phyloP scores from a whole-genome alignment of 2,329 filamentous ascomycete genomes.

The Metarhizium album region DNA sequence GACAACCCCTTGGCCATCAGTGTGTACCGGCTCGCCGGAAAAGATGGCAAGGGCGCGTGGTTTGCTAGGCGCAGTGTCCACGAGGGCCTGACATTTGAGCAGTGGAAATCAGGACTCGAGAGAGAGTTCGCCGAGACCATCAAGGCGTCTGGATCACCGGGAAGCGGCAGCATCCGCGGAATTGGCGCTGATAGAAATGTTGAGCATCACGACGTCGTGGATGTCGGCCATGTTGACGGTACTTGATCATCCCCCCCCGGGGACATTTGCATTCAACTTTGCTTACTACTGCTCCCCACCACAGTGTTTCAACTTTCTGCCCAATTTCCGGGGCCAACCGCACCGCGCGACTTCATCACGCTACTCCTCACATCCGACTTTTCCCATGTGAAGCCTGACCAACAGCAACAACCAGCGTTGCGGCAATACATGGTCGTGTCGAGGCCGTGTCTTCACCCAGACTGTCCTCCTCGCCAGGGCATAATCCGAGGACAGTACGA shows the following conservation, averaged over 20 bases:
- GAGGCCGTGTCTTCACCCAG: slow-evolving; percentile 68
- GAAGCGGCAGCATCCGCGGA: slow-evolving; percentile 67
- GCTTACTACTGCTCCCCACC: background rate
- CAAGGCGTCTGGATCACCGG: slow-evolving; percentile 56
- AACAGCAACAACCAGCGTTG: slow-evolving; percentile 14
- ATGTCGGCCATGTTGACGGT: slow-evolving; percentile 54
- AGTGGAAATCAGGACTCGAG: slow-evolving; percentile 67
- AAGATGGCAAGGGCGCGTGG: slow-evolving; percentile 80
- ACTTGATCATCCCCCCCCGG: background rate
- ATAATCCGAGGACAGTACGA: slow-evolving; percentile 82
- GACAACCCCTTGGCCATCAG: slow-evolving; percentile 68
- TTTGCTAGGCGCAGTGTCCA: slow-evolving; percentile 81
- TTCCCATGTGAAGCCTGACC: slow-evolving; percentile 24
- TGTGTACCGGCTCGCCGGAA: slow-evolving; percentile 68
- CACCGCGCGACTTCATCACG: slow-evolving; percentile 79
- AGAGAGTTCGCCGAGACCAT: slow-evolving; percentile 72
- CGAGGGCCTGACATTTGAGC: slow-evolving; percentile 62
- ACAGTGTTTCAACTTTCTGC: slow-evolving; percentile 76
- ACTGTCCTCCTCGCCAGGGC: slow-evolving; percentile 57
- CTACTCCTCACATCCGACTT: slow-evolving; percentile 60
- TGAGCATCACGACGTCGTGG: slow-evolving; percentile 47
- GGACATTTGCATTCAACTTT: background rate
- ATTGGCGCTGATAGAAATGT: slow-evolving; percentile 72
- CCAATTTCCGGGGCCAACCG: slow-evolving; percentile 80
- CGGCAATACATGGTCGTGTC: slow-evolving; percentile 82